Evolutionary conservation across 805 yeast species (phyloP), one percentile per base, ranked within the genome.

Genomic region (Candida montana): DNA sequence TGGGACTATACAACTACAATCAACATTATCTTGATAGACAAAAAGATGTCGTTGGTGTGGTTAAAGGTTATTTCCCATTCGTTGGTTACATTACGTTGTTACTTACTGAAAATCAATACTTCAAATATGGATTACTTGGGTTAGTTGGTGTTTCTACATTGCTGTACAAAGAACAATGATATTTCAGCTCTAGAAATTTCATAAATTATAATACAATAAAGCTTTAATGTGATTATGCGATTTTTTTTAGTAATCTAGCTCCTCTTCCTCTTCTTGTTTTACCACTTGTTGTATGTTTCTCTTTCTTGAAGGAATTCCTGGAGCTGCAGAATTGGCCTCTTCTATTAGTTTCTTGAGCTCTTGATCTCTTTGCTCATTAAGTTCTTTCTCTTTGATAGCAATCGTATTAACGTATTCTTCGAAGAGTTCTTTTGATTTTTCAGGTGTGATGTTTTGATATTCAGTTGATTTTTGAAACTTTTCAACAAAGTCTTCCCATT

Each of bases 71-170:
- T 59, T 67, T 93, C 43, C 99, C 99, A 13, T 77, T 74, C 54
- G 70, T 90, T 15, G 99, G 99, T 0, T 93, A 93, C 54, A 74
- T 89, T 8, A 93, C 99, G 1, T 90, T 93, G 45, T 75, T 91
- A 58, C 77, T 93, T 48, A 86, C 95, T 6, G 99, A 93, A 57
- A 87, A 88, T 58, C 75, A 76, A 44, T 88, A 86, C 58, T 83
- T 89, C 61, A 86, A 88, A 57, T 83, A 76, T 54, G 83, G 81
- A 0, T 64, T 91, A 57, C 64, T 93, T 54, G 96, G 87, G 0
- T 57, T 82, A 24, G 68, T 90, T 65, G 90, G 82, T 3, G 39
- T 91, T 18, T 71, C 88, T 16, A 76, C 95, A 2, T 59, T 90
- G 41, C 57, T 88, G 17, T 70, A 72, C 39, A 69, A 71, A 30